Base-by-base conservation (phyloP, 2,329 filamentous ascomycete genomes). In the Trichophyton verrucosum region DNA sequence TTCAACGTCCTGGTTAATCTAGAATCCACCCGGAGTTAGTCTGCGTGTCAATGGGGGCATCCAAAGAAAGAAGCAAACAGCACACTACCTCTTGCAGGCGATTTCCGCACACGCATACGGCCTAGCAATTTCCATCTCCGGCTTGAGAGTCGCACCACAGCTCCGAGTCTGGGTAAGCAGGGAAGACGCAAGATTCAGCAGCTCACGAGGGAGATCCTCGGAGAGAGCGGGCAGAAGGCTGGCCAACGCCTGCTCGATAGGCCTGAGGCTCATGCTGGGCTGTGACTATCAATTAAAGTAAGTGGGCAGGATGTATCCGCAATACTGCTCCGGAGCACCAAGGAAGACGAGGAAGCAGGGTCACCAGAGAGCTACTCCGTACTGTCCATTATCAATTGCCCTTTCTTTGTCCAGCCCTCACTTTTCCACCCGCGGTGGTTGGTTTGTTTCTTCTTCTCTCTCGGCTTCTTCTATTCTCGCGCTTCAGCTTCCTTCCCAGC, bases 91-190 rank as follows among this genome's bases (percentile, higher is more conserved):
- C 67, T 92, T 89, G 70, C 91, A 97, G 20, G 94, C 94, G 63
- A 99, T 82, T 73, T 96, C 86, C 13, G 89, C 88, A 71, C 91
- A 96, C 3, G 87, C 88, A 72, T 94, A 94, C 3, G 83, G 81
- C 20, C 91, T 82, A n/a, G 87, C 89, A 65, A 94, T 85, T 72
- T 96, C 91, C 72, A 96, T 91, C 61, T 95, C 89, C 2, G 85
- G 81, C 71, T 91, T 95, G 59, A 96, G 78, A 15, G 82, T 87
- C 68, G 84, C 86, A 57, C 89, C 89, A 68, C 85, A 86, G 69
- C 85, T 84, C 38, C 89, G 84, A 11, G 90, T 95, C 73, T 94
- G 90, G 1, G 88, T 86, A 51, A 95, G 82, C 5, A 95, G 78
- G 7, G 86, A 89, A 58, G 81, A 78, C 0, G 89, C 85, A 8